Evolutionary conservation across 306 rosid genomes (phyloP).

Genomic region (Casuarina equisetifolia): DNA sequence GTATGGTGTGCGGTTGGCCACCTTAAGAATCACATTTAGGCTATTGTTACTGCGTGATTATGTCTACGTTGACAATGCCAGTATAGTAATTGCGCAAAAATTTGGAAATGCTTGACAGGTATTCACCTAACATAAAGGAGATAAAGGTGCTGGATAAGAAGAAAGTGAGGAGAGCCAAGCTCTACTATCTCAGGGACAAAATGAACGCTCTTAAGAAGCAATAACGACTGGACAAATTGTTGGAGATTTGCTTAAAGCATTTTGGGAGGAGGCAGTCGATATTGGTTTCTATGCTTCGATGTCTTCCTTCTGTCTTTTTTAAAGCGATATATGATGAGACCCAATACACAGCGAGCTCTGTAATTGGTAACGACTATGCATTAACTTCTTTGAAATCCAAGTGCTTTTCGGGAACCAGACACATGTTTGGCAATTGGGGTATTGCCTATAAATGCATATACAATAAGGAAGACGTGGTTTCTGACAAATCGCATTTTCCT

Average conservation of each 20-base stretch:
- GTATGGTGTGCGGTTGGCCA: background rate
- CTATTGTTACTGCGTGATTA: background rate
- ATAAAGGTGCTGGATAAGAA: conserved; percentile 92
- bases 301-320: no score
- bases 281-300: background rate
- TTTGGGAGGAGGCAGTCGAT: background rate
- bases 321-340: no score
- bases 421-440: no score
- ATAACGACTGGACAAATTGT: conserved; percentile 8
- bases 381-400: no score
- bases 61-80: conserved; percentile 19
- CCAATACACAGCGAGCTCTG: no score
- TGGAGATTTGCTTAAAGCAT: background rate
- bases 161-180: conserved; percentile 95
- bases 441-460: no score
- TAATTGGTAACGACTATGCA: no score
- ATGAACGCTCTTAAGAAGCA: conserved; percentile 80
- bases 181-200: conserved; percentile 85
- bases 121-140: conserved; percentile 99
- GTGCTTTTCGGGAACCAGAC: no score
- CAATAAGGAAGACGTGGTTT: background rate
- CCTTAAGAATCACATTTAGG: background rate
- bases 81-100: conserved; percentile 9
- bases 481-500: background rate
- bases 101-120: conserved; percentile 51